Percentiles rank a stretch among this genome's conserved stretches.
Evolutionary conservation across 2,329 filamentous ascomycete species (phyloP).

Genomic region (Cryphonectria radicalis): DNA sequence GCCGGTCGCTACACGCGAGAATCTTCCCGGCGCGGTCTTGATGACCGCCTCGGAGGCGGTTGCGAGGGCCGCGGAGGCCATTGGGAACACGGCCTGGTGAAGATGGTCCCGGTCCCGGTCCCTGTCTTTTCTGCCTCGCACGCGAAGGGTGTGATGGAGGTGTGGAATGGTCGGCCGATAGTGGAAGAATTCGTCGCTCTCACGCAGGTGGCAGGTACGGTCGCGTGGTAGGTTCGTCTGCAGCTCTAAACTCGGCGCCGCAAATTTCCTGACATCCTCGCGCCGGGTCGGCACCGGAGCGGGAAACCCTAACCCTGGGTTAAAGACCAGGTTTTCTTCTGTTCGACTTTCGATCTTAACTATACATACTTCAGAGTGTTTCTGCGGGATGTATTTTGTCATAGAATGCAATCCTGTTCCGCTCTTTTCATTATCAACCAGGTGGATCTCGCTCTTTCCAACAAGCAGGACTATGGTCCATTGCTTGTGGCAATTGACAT

Average conservation of each 20-base stretch:
- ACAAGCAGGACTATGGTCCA: background rate
- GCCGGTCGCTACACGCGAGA: slow-evolving; percentile 44
- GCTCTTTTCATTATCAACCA: no score
- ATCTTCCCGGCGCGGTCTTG: slow-evolving; percentile 15
- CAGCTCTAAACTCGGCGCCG: slow-evolving; percentile 1
- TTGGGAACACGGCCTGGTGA: background rate
- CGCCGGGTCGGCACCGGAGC: slow-evolving; percentile 15
- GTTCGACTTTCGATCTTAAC: background rate
- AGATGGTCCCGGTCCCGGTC: background rate
- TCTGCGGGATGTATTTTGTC: background rate
- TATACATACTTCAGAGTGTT: no score
- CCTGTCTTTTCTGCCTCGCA: background rate
- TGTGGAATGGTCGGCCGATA: background rate
- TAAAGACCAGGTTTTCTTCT: background rate
- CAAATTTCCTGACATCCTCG: slow-evolving; percentile 11
- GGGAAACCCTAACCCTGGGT: slow-evolving; percentile 1
- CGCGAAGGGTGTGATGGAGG: background rate
- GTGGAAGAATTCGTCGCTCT: background rate
- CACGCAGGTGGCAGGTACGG: background rate
- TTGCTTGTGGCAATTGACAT: no score
- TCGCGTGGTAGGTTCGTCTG: background rate
- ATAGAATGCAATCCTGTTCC: background rate
- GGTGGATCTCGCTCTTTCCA: background rate
- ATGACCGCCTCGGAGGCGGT: slow-evolving; percentile 4
- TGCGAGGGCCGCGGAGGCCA: slow-evolving; percentile 18